Base-by-base conservation (phyloP, 148 eudicot species). In the Talinum fruticosum region DNA sequence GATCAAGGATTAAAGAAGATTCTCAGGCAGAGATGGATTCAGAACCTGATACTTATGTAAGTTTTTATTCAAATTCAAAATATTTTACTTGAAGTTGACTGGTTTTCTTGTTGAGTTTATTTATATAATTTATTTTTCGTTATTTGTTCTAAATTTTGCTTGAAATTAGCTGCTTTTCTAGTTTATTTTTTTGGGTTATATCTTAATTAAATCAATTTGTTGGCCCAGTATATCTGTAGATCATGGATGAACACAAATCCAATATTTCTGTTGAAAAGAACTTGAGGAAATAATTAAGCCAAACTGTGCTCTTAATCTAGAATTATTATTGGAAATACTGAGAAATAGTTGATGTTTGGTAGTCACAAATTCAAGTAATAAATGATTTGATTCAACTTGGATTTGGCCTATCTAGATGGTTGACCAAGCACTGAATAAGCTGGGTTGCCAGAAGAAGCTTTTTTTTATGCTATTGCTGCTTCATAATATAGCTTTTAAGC, bases 11-110 rank as follows among this genome's bases (percentile, higher is more conserved):
- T 41, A 87, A 67, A 28, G 85, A 84, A 69, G 82, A 83, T 79
- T 75, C 37, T 78, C 78, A 73, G 71, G 69, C 54, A 41, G 78
- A 78, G 59, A 61, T 71, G 23, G 73, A 77, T 80, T 81, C 86
- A 62, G 35, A 65, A 21, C 66, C 77, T 13, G 84, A 86, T 53
- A 72, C 82, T 72, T 70, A 82, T 85, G 95, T 91, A 81, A 84
- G 87, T 71, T 13, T 76, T n/a, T 26, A 65, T 71, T 74, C 78
- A 36, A 15, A 8, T 24, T 30, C 30, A 38, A 19, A 29, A 23
- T n/a, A n/a, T 41, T 8, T 4, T 49, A 15, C 10, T 69, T 41
- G 34, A 69, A 66, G 38, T 59, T 59, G 65, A 21, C 32, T 72
- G 41, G 26, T 19, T 68, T 76, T 70, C 41, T 34, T 4, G 53